phyloP scores from a whole-genome alignment of 1,139 yeast genomes.

The Debaryomycetaceae sp. region DNA sequence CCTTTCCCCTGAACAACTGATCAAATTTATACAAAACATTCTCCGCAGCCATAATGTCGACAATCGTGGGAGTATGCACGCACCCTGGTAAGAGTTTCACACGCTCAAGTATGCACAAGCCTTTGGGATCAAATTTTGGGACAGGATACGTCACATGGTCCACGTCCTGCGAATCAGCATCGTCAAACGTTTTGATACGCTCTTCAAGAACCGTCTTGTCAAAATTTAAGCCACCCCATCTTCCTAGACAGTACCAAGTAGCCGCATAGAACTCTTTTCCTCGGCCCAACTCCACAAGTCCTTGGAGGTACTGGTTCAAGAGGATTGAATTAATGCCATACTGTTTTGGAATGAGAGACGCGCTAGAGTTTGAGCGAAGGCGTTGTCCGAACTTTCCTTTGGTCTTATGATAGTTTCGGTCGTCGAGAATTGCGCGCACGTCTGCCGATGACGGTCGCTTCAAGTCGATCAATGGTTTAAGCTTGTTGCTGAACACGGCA shows the following conservation, averaged over 20 bases:
- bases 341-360: constrained; percentile 3
- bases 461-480: constrained; percentile 22
- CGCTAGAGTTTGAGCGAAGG: constrained; percentile 5
- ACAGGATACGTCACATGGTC: neutral
- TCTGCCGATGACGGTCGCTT: constrained; percentile 16
- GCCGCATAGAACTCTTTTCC: constrained; percentile 19
- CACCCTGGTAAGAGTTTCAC: too few species aligned
- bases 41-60: constrained; percentile 19
- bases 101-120: too few species aligned
- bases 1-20: constrained; percentile 11
- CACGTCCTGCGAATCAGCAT: neutral
- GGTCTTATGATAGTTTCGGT: constrained; percentile 10
- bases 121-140: constrained; percentile 3
- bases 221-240: constrained; percentile 24
- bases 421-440: constrained; percentile 6
- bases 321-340: constrained; percentile 20
- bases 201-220: constrained; percentile 3
- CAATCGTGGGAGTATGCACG: constrained; percentile 6
- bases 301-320: constrained; percentile 21
- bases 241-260: constrained; percentile 19
- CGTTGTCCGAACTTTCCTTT: constrained; percentile 14
- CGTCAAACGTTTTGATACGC: too few species aligned
- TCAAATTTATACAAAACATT: constrained; percentile 24
- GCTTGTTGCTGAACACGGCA: constrained; percentile 13
- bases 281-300: constrained; percentile 21